Percentiles rank a stretch among this genome's conserved stretches.
phyloP scores from a whole-genome alignment of 495 filamentous ascomycete species.

The Staphylotrichum longicolle region DNA sequence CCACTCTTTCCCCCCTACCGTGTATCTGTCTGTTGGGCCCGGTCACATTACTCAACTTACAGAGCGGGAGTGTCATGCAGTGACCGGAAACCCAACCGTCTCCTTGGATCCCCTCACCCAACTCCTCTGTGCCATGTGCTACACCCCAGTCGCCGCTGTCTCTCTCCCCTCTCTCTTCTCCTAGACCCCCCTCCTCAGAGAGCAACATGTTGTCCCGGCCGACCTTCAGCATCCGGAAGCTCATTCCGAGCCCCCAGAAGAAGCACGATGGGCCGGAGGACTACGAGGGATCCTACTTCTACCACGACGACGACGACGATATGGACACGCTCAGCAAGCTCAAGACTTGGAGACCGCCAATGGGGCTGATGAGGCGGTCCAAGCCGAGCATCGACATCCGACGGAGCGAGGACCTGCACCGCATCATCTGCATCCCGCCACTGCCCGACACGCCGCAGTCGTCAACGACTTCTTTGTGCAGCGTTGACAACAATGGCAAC shows the following conservation, averaged over 20 bases:
- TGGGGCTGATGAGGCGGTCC: conserved; percentile 29
- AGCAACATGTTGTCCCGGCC: conserved; percentile 46
- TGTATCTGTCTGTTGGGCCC: conserved; percentile 13
- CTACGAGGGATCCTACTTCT: conserved; percentile 33
- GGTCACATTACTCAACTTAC: conserved; percentile 11
- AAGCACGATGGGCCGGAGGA: conserved; percentile 34
- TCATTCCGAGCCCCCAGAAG: conserved; percentile 38
- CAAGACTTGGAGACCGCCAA: conserved; percentile 33
- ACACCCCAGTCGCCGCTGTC: conserved; percentile 12
- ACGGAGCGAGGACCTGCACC: conserved; percentile 43
- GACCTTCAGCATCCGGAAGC: conserved; percentile 44
- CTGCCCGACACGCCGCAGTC: conserved; percentile 47
- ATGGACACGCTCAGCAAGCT: conserved; percentile 27
- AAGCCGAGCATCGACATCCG: conserved; percentile 42
- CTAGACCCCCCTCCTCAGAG: conserved; percentile 7
- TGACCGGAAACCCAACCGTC: conserved; percentile 15
- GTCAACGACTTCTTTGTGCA: conserved; percentile 50
- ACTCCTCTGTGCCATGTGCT: conserved; percentile 20
- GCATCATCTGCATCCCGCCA: conserved; percentile 41
- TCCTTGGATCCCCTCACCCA: conserved; percentile 2
- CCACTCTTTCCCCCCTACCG: conserved; percentile 13
- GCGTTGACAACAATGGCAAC: conserved; percentile 38
- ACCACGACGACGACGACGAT: conserved; percentile 31
- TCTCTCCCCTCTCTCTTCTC: conserved; percentile 9
- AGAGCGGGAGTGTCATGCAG: conserved; percentile 12